phyloP scores from a whole-genome alignment of 2,329 filamentous ascomycete genomes.

The Exophiala oligosperma region DNA sequence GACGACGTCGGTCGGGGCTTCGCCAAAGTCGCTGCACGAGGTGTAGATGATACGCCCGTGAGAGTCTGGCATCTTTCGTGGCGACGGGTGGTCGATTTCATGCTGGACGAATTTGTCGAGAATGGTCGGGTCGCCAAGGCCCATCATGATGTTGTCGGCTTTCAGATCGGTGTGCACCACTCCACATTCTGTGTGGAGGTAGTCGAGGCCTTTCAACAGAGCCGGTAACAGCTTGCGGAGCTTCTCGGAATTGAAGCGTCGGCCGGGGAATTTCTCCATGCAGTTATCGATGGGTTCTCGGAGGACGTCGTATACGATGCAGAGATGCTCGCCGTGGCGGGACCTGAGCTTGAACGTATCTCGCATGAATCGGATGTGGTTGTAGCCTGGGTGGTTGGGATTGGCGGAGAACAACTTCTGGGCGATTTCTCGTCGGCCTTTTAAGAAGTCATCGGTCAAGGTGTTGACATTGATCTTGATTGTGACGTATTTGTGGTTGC shows the following conservation, averaged over 20 bases:
- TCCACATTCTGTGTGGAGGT: slow-evolving; percentile 42
- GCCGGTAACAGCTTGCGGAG: slow-evolving; percentile 38
- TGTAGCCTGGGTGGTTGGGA: slow-evolving; percentile 36
- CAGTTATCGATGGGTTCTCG: slow-evolving; percentile 41
- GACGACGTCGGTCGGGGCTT: slow-evolving; percentile 21
- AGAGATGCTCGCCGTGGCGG: slow-evolving; percentile 35
- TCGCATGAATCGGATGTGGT: slow-evolving; percentile 36
- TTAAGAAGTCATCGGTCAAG: slow-evolving; percentile 27
- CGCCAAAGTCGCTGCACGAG: slow-evolving; percentile 35
- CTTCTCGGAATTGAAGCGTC: slow-evolving; percentile 32
- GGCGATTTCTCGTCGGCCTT: slow-evolving; percentile 33
- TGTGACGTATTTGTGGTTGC: slow-evolving; percentile 34
- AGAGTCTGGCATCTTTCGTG: slow-evolving; percentile 35
- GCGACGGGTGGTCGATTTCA: slow-evolving; percentile 34
- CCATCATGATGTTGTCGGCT: slow-evolving; percentile 45
- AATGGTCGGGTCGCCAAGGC: slow-evolving; percentile 32
- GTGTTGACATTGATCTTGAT: slow-evolving; percentile 38
- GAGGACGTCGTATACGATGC: slow-evolving; percentile 42
- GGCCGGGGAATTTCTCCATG: slow-evolving; percentile 33
- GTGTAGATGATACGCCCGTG: slow-evolving; percentile 38
- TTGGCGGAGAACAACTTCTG: slow-evolving; percentile 36
- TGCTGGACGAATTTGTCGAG: slow-evolving; percentile 37
- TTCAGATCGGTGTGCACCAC: slow-evolving; percentile 49
- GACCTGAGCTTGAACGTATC: slow-evolving; percentile 37
- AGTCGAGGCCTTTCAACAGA: slow-evolving; percentile 43